These are phyloP conservation scores for Pseudozyma thailandica DNA, from an alignment of 1,284 basidiomycete species.

Conservation along the genomic window DNA sequence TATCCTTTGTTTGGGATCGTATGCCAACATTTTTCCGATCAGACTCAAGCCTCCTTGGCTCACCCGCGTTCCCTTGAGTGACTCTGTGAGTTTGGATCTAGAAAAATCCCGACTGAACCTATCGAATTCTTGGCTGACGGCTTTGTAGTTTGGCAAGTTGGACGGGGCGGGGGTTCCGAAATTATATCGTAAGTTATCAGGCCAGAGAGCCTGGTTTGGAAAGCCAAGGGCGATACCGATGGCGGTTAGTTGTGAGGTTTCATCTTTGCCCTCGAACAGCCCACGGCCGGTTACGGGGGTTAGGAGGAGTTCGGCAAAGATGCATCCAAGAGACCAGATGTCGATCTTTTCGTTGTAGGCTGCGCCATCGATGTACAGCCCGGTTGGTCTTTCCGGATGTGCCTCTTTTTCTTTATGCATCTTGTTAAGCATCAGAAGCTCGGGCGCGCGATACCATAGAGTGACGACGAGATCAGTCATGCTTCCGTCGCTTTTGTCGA, in stretches of 20 bases:
- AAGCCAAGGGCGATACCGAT: constrained; percentile 91
- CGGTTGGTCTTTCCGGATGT: too few species aligned
- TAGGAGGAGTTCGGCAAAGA: constrained; percentile 93
- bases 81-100: constrained; percentile 75
- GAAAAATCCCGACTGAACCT: too few species aligned
- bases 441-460: constrained; percentile 89
- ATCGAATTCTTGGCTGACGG: too few species aligned
- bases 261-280: constrained; percentile 92
- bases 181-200: too few species aligned
- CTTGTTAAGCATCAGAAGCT: constrained; percentile 19
- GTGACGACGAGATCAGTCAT: constrained; percentile 98
- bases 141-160: background rate
- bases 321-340: constrained; percentile 93
- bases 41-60: constrained; percentile 79
- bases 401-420: constrained; percentile 1
- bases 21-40: constrained; percentile 82
- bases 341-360: constrained; percentile 62
- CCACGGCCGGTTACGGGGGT: constrained; percentile 76
- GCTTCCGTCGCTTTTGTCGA: constrained; percentile 72
- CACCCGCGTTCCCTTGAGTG: constrained; percentile 73
- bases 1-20: constrained; percentile 86
- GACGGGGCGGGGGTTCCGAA: too few species aligned
- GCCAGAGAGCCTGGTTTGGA: constrained; percentile 87
- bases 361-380: constrained; percentile 3
- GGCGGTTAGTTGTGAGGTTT: constrained; percentile 82